These are phyloP conservation scores for Quercus lobata DNA, from an alignment of 331 rosid species.

Conservation along the genomic window DNA sequence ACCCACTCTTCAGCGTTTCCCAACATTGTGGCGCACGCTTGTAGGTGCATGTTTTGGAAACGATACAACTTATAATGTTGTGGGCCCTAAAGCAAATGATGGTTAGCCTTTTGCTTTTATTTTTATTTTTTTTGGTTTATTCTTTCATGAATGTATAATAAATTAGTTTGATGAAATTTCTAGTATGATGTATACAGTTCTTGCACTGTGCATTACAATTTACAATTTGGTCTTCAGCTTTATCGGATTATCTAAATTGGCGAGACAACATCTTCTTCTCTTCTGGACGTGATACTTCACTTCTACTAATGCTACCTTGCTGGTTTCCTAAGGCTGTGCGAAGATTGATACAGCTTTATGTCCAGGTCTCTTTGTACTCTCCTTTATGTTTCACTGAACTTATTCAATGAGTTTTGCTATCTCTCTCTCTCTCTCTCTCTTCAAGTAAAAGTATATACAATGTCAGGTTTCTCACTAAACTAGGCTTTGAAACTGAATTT, in stretches of 20 bases:
- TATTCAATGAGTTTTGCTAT: conserved; percentile 5
- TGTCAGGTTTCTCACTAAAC: neutral
- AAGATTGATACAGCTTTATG: conserved; percentile 85
- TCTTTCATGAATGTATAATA: conserved; percentile 10
- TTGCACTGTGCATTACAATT: conserved; percentile 6
- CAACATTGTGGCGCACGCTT: conserved; percentile 80
- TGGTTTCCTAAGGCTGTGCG: conserved; percentile 90
- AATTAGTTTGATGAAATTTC: conserved; percentile 8
- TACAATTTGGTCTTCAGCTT: conserved; percentile 43
- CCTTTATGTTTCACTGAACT: conserved; percentile 15
- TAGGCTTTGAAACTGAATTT: neutral
- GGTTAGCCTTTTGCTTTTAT: conserved; percentile 48
- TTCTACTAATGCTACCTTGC: conserved; percentile 90
- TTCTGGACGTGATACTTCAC: conserved; percentile 87
- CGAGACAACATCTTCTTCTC: conserved; percentile 80
- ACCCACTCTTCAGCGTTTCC: conserved; percentile 79
- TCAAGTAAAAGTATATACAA: neutral
- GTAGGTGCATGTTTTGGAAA: conserved; percentile 80
- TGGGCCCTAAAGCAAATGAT: conserved; percentile 58
- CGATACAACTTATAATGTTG: conserved; percentile 46
- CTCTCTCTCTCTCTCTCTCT: neutral
- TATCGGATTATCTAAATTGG: conserved; percentile 81
- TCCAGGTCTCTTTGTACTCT: conserved; percentile 61
- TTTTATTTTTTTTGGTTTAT: conserved; percentile 3
- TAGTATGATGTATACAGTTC: neutral